Percentiles rank a stretch among this genome's conserved stretches.
Evolutionary conservation across 2,329 filamentous ascomycete species (phyloP).

Genomic region (Dactylellina parvicollis): DNA sequence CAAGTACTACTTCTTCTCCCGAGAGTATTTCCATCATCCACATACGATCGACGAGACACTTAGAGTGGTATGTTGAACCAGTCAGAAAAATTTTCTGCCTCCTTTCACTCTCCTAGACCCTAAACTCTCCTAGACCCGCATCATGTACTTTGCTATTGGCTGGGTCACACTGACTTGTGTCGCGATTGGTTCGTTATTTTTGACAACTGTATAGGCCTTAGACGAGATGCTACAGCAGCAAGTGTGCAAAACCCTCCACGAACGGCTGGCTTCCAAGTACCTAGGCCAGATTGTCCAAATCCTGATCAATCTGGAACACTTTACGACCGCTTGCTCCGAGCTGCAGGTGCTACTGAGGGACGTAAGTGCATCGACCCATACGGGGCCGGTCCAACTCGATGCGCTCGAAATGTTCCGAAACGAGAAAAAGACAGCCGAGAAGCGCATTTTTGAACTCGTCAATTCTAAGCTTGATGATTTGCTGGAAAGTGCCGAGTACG

Average conservation of each 20-base stretch:
- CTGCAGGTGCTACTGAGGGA: constrained; percentile 86
- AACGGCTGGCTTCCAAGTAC: constrained; percentile 89
- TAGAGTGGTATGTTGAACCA: constrained; percentile 66
- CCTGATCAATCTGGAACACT: constrained; percentile 95
- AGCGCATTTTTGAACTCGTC: constrained; percentile 96
- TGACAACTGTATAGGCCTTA: constrained; percentile 70
- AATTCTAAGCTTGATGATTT: constrained; percentile 99
- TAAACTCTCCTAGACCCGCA: constrained; percentile 22
- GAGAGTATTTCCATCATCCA: constrained; percentile 92
- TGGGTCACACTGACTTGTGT: constrained; percentile 31
- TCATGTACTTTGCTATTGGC: constrained; percentile 46
- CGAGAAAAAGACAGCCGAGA: constrained; percentile 95
- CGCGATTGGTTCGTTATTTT: constrained; percentile 39
- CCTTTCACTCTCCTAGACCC: constrained; percentile 38
- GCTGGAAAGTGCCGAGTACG: constrained; percentile 95
- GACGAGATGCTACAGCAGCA: constrained; percentile 93
- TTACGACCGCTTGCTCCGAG: constrained; percentile 90
- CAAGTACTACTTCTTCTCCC: constrained; percentile 97
- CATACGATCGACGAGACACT: constrained; percentile 90
- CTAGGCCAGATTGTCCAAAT: constrained; percentile 98
- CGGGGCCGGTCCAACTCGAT: constrained; percentile 78
- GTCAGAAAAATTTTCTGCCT: constrained; percentile 62
- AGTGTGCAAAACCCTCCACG: constrained; percentile 88
- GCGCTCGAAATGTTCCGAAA: constrained; percentile 87
- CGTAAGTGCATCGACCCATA: constrained; percentile 73